Conservation (phyloP, 768 basidiomycete genomes). For the Leccinum fibrillosum region DNA sequence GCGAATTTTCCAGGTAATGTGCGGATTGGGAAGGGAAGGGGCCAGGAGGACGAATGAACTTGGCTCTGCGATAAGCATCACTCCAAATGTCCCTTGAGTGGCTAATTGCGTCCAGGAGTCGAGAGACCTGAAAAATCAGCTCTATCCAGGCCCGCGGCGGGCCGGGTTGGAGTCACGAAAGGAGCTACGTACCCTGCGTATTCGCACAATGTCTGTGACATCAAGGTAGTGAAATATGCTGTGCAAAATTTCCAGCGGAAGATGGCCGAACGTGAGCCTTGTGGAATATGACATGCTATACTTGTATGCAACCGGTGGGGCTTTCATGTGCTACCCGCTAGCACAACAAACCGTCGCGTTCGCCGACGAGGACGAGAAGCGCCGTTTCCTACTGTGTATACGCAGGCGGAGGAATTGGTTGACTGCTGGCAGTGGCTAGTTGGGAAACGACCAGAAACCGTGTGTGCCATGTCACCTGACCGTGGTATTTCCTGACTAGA, state of each 20-base stretch:
- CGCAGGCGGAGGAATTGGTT: no score
- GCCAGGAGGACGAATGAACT: conserved; percentile 16
- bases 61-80: conserved; percentile 10
- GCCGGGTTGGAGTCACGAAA: neutral
- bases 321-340: neutral
- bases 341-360: no score
- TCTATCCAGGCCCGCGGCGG: neutral
- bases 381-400: no score
- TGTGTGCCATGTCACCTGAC: no score
- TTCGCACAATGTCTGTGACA: conserved; percentile 14
- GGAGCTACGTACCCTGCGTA: conserved; percentile 15
- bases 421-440: no score
- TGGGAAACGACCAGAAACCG: no score
- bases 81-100: conserved; percentile 15
- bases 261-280: no score
- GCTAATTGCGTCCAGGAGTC: conserved; percentile 5
- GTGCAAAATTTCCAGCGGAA: neutral
- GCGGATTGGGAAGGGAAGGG: conserved; percentile 15
- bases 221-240: conserved; percentile 3
- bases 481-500: no score
- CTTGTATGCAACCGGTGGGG: no score
- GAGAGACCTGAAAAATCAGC: conserved; percentile 8
- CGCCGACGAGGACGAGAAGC: no score
- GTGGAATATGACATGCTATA: no score
- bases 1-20: conserved; percentile 10